Conservation (phyloP, 2,329 filamentous ascomycete genomes). For the Chaetothyriales sp. region DNA sequence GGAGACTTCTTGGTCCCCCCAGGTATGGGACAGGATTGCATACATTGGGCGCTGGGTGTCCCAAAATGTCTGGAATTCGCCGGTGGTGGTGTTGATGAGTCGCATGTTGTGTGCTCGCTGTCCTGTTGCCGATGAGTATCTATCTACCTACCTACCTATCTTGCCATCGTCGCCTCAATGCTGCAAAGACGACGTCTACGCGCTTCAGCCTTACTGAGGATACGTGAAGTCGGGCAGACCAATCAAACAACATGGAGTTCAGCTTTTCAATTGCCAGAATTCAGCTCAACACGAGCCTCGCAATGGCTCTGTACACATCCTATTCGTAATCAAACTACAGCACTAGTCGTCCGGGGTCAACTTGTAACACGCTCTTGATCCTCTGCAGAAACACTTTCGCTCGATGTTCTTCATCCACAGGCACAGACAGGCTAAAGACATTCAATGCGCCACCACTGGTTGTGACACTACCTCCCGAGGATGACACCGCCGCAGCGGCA, state of each 20-base stretch:
- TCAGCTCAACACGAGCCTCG: not conserved
- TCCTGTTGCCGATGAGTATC: too few species aligned
- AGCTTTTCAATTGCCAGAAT: not conserved
- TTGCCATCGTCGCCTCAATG: too few species aligned
- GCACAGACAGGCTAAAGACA: slow-evolving; percentile 67
- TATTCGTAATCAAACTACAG: slow-evolving; percentile 23
- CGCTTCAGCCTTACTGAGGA: too few species aligned
- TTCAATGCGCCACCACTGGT: slow-evolving; percentile 47
- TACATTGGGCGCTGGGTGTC: slow-evolving; percentile 5
- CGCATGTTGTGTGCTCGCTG: slow-evolving; percentile 1
- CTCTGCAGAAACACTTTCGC: slow-evolving; percentile 71
- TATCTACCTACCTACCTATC: too few species aligned
- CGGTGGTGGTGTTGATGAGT: slow-evolving; percentile 1
- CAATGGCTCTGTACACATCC: not conserved
- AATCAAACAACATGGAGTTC: too few species aligned
- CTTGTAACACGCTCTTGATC: slow-evolving; percentile 69
- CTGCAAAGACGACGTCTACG: too few species aligned
- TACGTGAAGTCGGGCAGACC: too few species aligned
- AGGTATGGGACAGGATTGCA: slow-evolving; percentile 13
- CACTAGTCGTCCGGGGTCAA: slow-evolving; percentile 62
- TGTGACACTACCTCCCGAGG: slow-evolving; percentile 21
- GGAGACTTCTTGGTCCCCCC: slow-evolving; percentile 10
- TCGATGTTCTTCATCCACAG: slow-evolving; percentile 64
- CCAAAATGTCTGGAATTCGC: slow-evolving; percentile 2
- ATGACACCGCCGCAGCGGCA: not conserved